Evolutionary conservation across 768 basidiomycete species (phyloP).

Genomic region (Dacryopinax primogenitus): DNA sequence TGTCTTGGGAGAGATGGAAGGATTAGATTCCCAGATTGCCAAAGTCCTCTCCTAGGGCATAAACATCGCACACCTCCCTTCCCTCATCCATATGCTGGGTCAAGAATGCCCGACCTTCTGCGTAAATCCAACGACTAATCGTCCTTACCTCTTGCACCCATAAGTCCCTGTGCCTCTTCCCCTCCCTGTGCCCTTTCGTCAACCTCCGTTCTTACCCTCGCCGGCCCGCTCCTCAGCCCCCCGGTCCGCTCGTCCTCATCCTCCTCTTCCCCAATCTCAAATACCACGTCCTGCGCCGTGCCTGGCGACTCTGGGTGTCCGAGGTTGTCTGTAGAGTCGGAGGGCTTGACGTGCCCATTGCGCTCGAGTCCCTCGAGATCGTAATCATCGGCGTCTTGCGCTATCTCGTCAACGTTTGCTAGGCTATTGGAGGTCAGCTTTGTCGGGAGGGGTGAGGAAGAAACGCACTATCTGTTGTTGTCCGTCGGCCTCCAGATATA

Average conservation of each 20-base stretch:
- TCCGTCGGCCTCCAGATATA: conserved; percentile 91
- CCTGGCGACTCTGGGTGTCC: conserved; percentile 21
- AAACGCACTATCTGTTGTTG: conserved; percentile 70
- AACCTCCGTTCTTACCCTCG: not conserved
- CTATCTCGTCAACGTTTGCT: conserved; percentile 91
- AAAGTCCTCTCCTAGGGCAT: not conserved
- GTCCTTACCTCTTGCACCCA: not conserved
- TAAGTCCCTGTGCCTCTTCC: not conserved
- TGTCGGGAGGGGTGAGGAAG: conserved; percentile 4
- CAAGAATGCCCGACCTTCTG: not conserved
- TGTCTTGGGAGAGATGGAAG: not conserved
- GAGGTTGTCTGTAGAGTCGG: conserved; percentile 13
- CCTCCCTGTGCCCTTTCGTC: not conserved
- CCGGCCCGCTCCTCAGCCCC: not conserved
- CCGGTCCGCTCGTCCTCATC: conserved; percentile 25
- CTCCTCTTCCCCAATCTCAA: conserved; percentile 83
- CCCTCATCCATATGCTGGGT: not conserved
- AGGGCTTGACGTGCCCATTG: conserved; percentile 25
- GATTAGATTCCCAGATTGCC: not conserved
- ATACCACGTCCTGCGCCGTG: conserved; percentile 63
- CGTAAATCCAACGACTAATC: not conserved
- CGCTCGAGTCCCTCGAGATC: conserved; percentile 69
- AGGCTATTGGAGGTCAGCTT: conserved; percentile 45
- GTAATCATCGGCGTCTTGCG: conserved; percentile 89
- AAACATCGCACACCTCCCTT: not conserved